phyloP scores from a whole-genome alignment of 1,139 yeast genomes.

The Suhomyces coccinellae region DNA sequence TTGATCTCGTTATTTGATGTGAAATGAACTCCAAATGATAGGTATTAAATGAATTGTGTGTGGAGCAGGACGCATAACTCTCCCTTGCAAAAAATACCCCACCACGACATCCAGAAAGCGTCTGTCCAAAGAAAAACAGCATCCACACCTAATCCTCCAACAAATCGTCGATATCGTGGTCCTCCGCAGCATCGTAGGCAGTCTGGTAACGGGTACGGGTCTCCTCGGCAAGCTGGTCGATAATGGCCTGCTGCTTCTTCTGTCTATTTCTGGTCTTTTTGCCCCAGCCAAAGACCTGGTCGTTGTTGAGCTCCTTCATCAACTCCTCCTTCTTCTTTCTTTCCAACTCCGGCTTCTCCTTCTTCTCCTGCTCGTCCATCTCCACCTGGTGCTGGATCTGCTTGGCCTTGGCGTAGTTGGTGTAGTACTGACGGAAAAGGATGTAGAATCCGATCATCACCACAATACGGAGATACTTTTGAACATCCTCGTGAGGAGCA shows the following conservation, averaged over 20 bases:
- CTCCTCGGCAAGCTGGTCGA: constrained; percentile 49
- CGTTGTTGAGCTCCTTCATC: constrained; percentile 33
- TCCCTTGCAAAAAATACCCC: not conserved
- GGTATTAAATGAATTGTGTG: too few species aligned
- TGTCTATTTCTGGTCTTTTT: constrained; percentile 63
- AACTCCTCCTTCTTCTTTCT: constrained; percentile 31
- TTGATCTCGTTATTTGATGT: too few species aligned
- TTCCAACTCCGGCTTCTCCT: constrained; percentile 34
- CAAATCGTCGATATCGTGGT: constrained; percentile 64
- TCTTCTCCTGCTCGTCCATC: constrained; percentile 46
- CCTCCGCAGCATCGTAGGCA: constrained; percentile 58
- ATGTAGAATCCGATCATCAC: constrained; percentile 39
- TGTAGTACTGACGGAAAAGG: constrained; percentile 38
- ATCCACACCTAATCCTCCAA: constrained; percentile 50
- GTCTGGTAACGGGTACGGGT: constrained; percentile 45
- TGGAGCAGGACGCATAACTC: not conserved
- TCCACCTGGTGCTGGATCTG: constrained; percentile 54
- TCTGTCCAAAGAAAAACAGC: not conserved
- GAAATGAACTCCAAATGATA: too few species aligned
- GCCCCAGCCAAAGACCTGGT: constrained; percentile 75
- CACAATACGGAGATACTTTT: constrained; percentile 41
- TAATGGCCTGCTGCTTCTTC: constrained; percentile 52
- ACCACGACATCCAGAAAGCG: not conserved
- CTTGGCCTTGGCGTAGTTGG: constrained; percentile 47
- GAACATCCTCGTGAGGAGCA: constrained; percentile 35